Percentiles rank a stretch among this genome's conserved stretches.
Evolutionary conservation across 805 yeast species (phyloP).

Genomic region (Metschnikowia santaceciliae): DNA sequence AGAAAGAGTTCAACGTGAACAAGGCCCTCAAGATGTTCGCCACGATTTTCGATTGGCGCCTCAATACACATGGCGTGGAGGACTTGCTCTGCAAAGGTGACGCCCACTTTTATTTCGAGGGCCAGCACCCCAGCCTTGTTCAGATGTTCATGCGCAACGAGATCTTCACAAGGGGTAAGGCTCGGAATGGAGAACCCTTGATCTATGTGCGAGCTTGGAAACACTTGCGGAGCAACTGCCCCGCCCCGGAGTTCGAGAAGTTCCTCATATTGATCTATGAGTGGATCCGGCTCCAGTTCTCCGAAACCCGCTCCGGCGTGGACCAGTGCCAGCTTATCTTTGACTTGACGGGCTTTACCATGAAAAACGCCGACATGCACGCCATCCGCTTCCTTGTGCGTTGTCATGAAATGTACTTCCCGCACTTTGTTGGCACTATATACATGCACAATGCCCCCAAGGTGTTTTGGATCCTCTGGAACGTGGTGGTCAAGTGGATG

Average conservation of each 20-base stretch:
- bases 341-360: constrained; percentile 12
- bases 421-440: constrained; percentile 11
- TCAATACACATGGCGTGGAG: constrained; percentile 7
- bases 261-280: constrained; percentile 7
- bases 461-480: constrained; percentile 12
- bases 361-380: constrained; percentile 13
- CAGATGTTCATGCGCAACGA: constrained; percentile 8
- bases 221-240: constrained; percentile 9
- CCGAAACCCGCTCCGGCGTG: constrained; percentile 6
- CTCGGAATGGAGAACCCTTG: constrained; percentile 7
- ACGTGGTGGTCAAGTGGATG: constrained; percentile 12
- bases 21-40: constrained; percentile 9
- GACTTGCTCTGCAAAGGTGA: constrained; percentile 11
- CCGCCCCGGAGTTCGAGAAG: constrained; percentile 8
- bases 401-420: constrained; percentile 9
- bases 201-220: constrained; percentile 4
- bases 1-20: constrained; percentile 5
- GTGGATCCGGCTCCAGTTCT: constrained; percentile 9
- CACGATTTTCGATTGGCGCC: constrained; percentile 10
- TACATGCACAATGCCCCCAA: constrained; percentile 14
- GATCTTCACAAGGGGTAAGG: constrained; percentile 7
- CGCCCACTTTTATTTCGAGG: constrained; percentile 5
- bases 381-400: constrained; percentile 10
- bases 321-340: constrained; percentile 11
- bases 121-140: constrained; percentile 1